A percentile compares a stretch with the other conserved stretches of the same genome.
phyloP scores from a whole-genome alignment of 257 asterid genomes.

The Lavandula angustifolia region DNA sequence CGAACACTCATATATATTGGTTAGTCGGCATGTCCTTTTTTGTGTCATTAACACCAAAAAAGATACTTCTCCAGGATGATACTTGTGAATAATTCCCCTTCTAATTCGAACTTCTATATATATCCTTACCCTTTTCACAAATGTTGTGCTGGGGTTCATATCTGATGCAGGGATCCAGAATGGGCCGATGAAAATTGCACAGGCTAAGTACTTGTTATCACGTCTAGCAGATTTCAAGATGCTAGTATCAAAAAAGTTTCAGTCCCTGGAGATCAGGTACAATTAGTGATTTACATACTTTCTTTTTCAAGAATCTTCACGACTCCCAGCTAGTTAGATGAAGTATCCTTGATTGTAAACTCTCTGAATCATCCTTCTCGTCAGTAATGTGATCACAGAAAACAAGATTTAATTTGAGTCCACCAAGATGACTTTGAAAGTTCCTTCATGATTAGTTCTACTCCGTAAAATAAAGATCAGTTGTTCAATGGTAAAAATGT shows the following conservation, averaged over 20 bases:
- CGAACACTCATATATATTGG: conserved; percentile 91
- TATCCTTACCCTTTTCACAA: background rate
- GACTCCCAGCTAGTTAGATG: background rate
- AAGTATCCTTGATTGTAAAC: background rate
- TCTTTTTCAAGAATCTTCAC: conserved; percentile 10
- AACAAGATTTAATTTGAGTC: background rate
- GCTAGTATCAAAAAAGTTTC: conserved; percentile 60
- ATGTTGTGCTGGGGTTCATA: conserved; percentile 1
- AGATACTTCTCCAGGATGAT: background rate
- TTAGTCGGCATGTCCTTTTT: conserved; percentile 33
- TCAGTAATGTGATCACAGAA: conserved; percentile 6
- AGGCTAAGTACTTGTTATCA: conserved; percentile 75
- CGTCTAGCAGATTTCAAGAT: conserved; percentile 67
- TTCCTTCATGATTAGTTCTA: too few relatives aligned
- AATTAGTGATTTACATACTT: conserved; percentile 12
- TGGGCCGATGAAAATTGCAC: conserved; percentile 86
- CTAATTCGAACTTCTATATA: too few relatives aligned
- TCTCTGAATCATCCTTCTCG: background rate
- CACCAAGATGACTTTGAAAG: background rate
- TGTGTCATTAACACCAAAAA: too few relatives aligned
- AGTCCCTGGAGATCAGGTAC: conserved; percentile 78
- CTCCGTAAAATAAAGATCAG: background rate
- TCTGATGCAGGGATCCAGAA: conserved; percentile 78
- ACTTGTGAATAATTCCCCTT: too few relatives aligned
- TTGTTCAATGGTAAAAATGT: background rate